These are phyloP conservation scores for Tritrichomonas musculus DNA, from an alignment of 208 protist genomes.

Conservation along the genomic window DNA sequence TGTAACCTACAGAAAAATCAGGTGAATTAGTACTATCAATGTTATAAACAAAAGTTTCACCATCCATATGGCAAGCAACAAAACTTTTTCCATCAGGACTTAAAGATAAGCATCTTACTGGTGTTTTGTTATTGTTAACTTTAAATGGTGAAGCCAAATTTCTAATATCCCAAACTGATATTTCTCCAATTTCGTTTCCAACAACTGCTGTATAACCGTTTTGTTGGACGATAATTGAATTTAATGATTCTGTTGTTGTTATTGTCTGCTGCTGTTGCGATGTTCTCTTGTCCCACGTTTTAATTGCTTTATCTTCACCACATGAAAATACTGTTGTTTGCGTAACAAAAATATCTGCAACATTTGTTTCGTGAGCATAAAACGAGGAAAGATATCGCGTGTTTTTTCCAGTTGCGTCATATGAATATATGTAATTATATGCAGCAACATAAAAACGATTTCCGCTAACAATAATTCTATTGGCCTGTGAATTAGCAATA, in stretches of 20 bases:
- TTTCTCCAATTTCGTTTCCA: not conserved
- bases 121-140: not conserved
- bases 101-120: not conserved
- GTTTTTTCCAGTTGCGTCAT: not conserved
- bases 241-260: not conserved
- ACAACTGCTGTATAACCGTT: too few species aligned
- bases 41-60: not conserved
- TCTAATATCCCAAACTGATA: not conserved
- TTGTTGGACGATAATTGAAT: not conserved
- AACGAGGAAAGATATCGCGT: not conserved
- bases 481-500: conserved; percentile 3
- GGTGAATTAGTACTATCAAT: not conserved
- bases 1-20: not conserved
- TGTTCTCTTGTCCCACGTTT: not conserved
- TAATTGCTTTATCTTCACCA: conserved; percentile 1
- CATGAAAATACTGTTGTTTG: not conserved
- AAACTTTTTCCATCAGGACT: not conserved
- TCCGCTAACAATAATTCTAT: not conserved
- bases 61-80: not conserved
- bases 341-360: not conserved
- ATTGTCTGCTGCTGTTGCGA: not conserved
- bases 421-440: not conserved
- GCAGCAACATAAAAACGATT: not conserved
- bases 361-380: not conserved
- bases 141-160: not conserved